Base-by-base conservation (phyloP, 495 filamentous ascomycete species). In the Penicillium dipodomyicola region DNA sequence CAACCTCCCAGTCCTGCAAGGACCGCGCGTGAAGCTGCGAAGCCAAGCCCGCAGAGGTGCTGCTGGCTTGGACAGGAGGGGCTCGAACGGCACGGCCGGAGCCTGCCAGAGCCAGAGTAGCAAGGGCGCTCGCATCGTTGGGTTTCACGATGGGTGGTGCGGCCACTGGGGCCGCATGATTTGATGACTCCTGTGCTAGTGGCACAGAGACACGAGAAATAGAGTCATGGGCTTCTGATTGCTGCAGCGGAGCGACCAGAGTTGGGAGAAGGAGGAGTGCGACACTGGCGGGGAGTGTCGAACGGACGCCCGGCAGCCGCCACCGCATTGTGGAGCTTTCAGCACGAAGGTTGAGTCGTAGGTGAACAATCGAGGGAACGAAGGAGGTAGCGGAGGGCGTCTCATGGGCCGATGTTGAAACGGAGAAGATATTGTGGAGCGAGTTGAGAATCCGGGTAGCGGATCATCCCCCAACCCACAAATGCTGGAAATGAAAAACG, bases 1-100 rank as follows among this genome's bases (percentile, higher is more conserved):
- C 93, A 76, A 96, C 92, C 84, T 96, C 90, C 92, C 92, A 97
- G 69, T 97, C 94, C 83, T 95, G 87, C 82, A 97, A 74, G 74
- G 86, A 92, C 84, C 92, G 92, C 91, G 92, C 92, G 84, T 83
- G 76, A 68, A 83, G 84, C 83, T 84, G 87, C 84, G 88, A 84
- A 77, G 87, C 82, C 71, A 92, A 82, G 71, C 87, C 90, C 72
- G 84, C 84, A 68, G 79, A 79, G 15, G 76, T 71, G 59, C 72
- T 77, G 76, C 82, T 82, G 69, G 80, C 82, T 77, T 80, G 79
- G 78, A 80, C 84, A 84, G 84, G 83, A 80, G 84, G 86, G 87
- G 88, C 88, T 91, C 87, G 81, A 79, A 92, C 88, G 87, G 87
- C 81, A 75, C 71, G 80, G 75, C 75, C 72, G 72, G 79, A 76